Evolutionary conservation across 2,329 filamentous ascomycete species (phyloP), one percentile per base, ranked within the genome.

Genomic region (Boeremia exigua): DNA sequence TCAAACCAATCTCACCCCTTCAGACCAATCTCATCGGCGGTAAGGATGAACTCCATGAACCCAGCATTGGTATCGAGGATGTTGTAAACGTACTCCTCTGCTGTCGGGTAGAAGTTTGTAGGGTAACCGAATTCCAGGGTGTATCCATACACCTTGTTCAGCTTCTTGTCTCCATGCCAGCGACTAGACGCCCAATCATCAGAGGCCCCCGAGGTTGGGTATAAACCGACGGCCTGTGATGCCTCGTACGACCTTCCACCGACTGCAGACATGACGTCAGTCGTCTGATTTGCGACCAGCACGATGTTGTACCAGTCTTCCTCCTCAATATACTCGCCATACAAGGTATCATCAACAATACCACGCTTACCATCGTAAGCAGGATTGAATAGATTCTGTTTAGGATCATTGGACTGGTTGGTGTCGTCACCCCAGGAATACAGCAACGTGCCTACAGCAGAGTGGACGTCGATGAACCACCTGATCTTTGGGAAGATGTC

Each of bases 381-480:
- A 2, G 75, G 51, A 75, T 85, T 86, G 47, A 76, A 68, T 62
- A 85, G 82, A 70, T 78, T 85, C 74, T 82, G 81, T 56, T 62
- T 67, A 0, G 79, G 68, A 37, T 80, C 76, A 1, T 68, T 72
- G 33, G 73, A 73, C 67, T 86, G 84, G 58, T 81, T 75, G 49
- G 80, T 74, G 61, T 86, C 83, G 64, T 83, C 81, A 27, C 84
- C 84, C 84, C 84, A 86, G 36, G 76, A 79, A 67, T 85, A 86
- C 10, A 86, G 72, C n/a, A 86, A 71, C 7, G 79, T 75, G 7
- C 81, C 82, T 1, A 78, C 77, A 40, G 77, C 82, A 4, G 83
- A 85, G 76, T 87, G 84, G 30, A 86, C 73, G 58, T 87, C 84
- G 37, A 86, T 73, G 65, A 83, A 85, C 82, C 83, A 86, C 25